Conservation (phyloP, 768 basidiomycete species). For the Myochromella boudieri region DNA sequence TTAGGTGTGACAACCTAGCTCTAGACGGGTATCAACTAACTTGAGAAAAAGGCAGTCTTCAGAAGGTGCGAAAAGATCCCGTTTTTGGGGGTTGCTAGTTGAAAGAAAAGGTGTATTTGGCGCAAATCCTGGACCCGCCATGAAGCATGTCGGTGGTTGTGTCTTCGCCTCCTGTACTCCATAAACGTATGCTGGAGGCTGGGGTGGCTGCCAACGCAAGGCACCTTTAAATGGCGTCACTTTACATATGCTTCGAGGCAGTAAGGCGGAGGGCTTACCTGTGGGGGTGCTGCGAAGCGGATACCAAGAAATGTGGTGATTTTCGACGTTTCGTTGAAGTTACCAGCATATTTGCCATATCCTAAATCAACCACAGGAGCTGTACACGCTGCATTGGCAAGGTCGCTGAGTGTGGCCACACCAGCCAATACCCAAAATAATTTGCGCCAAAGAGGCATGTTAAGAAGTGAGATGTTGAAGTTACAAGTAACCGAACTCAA, state of each 20-base stretch:
- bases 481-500: too few species aligned
- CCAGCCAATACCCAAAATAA: too few species aligned
- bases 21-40: slow-evolving; percentile 15
- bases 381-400: too few species aligned
- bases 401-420: too few species aligned
- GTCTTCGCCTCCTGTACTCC: slow-evolving; percentile 31
- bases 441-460: too few species aligned
- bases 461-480: too few species aligned
- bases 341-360: slow-evolving; percentile 43
- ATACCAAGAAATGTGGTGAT: slow-evolving; percentile 42
- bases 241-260: background rate
- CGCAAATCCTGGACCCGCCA: slow-evolving; percentile 25
- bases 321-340: slow-evolving; percentile 28
- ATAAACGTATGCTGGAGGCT: slow-evolving; percentile 23
- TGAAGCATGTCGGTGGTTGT: slow-evolving; percentile 35
- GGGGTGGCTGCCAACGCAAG: slow-evolving; percentile 36
- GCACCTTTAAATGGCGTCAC: slow-evolving; percentile 19
- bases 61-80: slow-evolving; percentile 15
- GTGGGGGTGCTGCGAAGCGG: slow-evolving; percentile 52
- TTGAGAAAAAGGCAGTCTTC: slow-evolving; percentile 45
- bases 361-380: slow-evolving; percentile 39
- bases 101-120: slow-evolving; percentile 30
- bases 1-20: background rate
- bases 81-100: slow-evolving; percentile 7
- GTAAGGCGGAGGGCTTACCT: slow-evolving; percentile 23